A percentile compares a stretch with the other conserved stretches of the same genome.
These are phyloP conservation scores for Luvunga scandens DNA, from an alignment of 345 rosid species.

Conservation along the genomic window DNA sequence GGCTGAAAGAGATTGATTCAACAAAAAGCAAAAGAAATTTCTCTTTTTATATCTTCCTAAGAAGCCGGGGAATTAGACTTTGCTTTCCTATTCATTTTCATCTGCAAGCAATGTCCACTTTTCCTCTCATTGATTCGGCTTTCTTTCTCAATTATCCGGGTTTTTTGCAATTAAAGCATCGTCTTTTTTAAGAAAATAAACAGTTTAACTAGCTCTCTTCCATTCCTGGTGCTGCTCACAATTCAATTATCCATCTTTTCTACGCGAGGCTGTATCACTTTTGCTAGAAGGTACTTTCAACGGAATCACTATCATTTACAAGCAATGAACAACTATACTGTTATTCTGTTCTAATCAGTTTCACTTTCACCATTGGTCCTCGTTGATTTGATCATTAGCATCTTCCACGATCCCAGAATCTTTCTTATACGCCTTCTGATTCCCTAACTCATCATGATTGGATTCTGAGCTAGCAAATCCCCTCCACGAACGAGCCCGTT, in stretches of 20 bases:
- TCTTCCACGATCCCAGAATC: neutral
- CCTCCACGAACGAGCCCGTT: neutral
- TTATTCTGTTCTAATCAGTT: neutral
- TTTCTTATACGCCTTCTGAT: neutral
- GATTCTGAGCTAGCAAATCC: neutral
- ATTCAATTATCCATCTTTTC: neutral
- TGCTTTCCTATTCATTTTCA: neutral
- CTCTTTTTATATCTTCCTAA: neutral
- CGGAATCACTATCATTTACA: neutral
- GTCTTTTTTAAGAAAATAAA: neutral
- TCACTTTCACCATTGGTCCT: neutral
- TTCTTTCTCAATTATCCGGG: neutral
- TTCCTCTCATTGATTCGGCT: neutral
- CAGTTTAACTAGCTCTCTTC: neutral
- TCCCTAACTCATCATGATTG: neutral
- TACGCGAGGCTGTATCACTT: neutral
- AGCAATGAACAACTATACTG: neutral
- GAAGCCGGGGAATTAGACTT: neutral
- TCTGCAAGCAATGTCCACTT: neutral
- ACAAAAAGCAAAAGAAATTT: neutral
- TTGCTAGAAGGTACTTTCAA: neutral
- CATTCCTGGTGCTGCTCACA: neutral
- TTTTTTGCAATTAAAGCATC: neutral
- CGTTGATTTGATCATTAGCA: neutral
- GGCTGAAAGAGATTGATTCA: neutral